Evolutionary conservation across 2,329 filamentous ascomycete species (phyloP).

Genomic region (Ophiocordyceps camponoti-rufipedis): DNA sequence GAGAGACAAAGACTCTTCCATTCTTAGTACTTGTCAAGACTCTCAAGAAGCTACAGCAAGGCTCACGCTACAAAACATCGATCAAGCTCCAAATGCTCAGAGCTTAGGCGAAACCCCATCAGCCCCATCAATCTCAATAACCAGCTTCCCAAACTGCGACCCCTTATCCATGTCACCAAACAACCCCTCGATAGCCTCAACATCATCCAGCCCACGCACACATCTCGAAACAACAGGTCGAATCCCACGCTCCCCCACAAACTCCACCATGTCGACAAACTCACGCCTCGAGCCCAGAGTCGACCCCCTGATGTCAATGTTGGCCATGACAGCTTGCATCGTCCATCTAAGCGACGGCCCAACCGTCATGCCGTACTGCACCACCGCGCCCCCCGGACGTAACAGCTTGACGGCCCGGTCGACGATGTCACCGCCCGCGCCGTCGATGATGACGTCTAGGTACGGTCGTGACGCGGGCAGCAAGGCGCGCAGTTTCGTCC

Average conservation of each 20-base stretch:
- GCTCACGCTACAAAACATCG: too few species aligned
- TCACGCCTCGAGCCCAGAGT: slow-evolving; percentile 88
- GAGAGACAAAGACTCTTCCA: too few species aligned
- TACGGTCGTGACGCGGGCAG: slow-evolving; percentile 48
- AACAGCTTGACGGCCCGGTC: slow-evolving; percentile 47
- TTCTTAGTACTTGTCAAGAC: too few species aligned
- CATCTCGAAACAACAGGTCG: slow-evolving; percentile 60
- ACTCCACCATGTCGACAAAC: slow-evolving; percentile 78
- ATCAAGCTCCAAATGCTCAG: too few species aligned
- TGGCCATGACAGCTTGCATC: slow-evolving; percentile 71
- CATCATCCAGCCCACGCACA: slow-evolving; percentile 53
- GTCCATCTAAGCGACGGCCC: slow-evolving; percentile 70
- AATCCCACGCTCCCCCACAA: slow-evolving; percentile 57
- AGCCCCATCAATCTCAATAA: slow-evolving; percentile 46
- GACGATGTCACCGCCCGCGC: slow-evolving; percentile 76
- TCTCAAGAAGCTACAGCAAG: too few species aligned
- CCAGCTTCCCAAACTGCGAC: slow-evolving; percentile 81
- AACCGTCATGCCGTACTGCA: slow-evolving; percentile 81
- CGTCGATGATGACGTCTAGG: slow-evolving; percentile 75
- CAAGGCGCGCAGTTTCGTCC: slow-evolving; percentile 48
- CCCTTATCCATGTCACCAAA: slow-evolving; percentile 81
- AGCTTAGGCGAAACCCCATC: slow-evolving; percentile 18
- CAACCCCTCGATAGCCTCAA: slow-evolving; percentile 61
- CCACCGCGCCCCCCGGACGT: slow-evolving; percentile 69
- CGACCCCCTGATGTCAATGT: slow-evolving; percentile 68